Evolutionary conservation across 257 asterid genomes (phyloP), one percentile per base, ranked within the genome.

Genomic region (Voacanga thouarsii): DNA sequence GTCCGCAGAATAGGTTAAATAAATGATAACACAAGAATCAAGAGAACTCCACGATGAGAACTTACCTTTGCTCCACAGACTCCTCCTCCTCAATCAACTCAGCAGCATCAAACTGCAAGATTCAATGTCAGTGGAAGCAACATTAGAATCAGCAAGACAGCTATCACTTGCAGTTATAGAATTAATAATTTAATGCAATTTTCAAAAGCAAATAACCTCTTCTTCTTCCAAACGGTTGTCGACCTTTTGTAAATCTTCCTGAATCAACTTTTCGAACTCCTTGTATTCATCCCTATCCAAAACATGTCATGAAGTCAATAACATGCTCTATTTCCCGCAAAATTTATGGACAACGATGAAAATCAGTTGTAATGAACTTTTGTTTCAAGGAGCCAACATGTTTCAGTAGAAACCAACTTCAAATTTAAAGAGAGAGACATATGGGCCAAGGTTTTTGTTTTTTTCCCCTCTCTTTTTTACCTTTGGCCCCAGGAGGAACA

Each of bases 221-320:
- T 95, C 99, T 86, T 95, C 99, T 90, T 95, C 98, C 91, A 95
- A 45, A 44, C 94, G 96, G 82, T 88, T 87, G 83, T 95, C 99
- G 41, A 95, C 79, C 83, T 88, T 90, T 82, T 86, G 83, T 64
- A 95, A 80, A 83, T 95, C 98, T 79, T 87, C 96, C 78, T 95
- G 94, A 90, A 95, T 95, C 83, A 89, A 80, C 85, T 89, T 93
- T 83, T 95, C 99, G 61, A 91, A 95, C 85, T 93, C 99, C 88
- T 93, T 95, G 79, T 93, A 93, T 85, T 93, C 98, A 85, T 95
- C 96, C 91, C 99, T 95, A 87, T 28, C 69, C 50, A 76, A 63
- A 39, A 78, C 74, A 67, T 30, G 71, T 44, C 81, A 75, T 24
- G 64, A 74, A 43, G 72, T 56, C 68, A 57, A 14, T 43, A 24